These are phyloP conservation scores for Mallotus japonicus DNA, from an alignment of 441 rosid species.

Conservation along the genomic window DNA sequence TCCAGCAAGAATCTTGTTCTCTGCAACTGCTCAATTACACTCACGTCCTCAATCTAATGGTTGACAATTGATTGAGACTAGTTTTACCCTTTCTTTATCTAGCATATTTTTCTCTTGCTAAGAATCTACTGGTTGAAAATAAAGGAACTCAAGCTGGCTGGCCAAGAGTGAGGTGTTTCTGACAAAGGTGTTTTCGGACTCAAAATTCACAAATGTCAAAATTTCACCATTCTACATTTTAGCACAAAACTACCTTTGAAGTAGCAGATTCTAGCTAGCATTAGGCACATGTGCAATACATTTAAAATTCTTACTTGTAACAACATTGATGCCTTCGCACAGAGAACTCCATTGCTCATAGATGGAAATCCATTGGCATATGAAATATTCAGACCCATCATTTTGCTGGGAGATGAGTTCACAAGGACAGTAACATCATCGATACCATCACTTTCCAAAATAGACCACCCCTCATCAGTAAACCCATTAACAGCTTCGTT, in stretches of 20 bases:
- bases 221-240: background rate
- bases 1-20: background rate
- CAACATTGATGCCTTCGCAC: slow-evolving; percentile 97
- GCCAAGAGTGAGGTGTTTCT: background rate
- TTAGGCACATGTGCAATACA: background rate
- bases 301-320: slow-evolving; percentile 56
- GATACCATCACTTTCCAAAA: slow-evolving; percentile 81
- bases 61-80: background rate
- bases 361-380: slow-evolving; percentile 76
- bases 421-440: slow-evolving; percentile 92
- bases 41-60: background rate
- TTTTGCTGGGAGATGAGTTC: slow-evolving; percentile 84
- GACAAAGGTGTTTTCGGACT: background rate
- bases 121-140: background rate
- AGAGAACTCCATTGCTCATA: slow-evolving; percentile 72
- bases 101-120: background rate
- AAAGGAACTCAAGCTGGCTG: background rate
- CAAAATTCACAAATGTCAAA: background rate
- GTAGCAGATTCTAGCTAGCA: background rate
- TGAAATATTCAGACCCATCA: slow-evolving; percentile 78
- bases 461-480: slow-evolving; percentile 92
- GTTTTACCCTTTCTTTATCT: background rate
- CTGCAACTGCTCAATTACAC: background rate
- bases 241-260: background rate
- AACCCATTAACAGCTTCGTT: slow-evolving; percentile 96